Percentiles rank a stretch among this genome's conserved stretches.
phyloP scores from a whole-genome alignment of 495 filamentous ascomycete species.

The Penicillium samsonianum region DNA sequence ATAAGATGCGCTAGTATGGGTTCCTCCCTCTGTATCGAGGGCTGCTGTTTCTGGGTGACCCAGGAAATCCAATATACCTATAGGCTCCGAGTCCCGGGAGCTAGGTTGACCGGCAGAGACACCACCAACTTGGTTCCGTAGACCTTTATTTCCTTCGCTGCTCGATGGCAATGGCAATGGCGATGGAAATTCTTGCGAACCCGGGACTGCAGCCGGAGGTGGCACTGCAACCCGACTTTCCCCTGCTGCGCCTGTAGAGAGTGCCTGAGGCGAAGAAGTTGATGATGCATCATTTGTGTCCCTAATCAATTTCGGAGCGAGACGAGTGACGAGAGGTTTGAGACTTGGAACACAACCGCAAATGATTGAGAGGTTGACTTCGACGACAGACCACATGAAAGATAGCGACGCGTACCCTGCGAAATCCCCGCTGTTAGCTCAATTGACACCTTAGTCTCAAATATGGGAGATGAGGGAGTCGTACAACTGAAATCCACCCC shows the following conservation, averaged over 20 bases:
- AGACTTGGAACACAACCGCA: constrained; percentile 86
- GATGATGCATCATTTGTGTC: constrained; percentile 46
- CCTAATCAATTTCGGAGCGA: constrained; percentile 71
- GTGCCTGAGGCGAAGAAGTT: constrained; percentile 14
- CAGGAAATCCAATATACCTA: constrained; percentile 42
- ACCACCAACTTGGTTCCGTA: constrained; percentile 17
- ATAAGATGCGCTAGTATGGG: constrained; percentile 36
- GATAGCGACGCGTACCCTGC: constrained; percentile 75
- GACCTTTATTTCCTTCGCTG: constrained; percentile 21
- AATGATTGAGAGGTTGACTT: constrained; percentile 86
- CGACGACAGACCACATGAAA: constrained; percentile 91
- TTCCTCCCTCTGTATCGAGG: constrained; percentile 35
- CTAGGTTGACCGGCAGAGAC: constrained; percentile 12
- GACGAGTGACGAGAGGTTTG: constrained; percentile 77
- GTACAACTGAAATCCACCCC: constrained; percentile 58
- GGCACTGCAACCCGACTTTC: constrained; percentile 21
- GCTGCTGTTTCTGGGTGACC: constrained; percentile 25
- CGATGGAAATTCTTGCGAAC: constrained; percentile 3
- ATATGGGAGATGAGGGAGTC: constrained; percentile 2
- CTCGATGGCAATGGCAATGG: constrained; percentile 13
- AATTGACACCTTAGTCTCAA: background rate
- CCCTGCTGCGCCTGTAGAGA: constrained; percentile 13
- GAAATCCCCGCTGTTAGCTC: background rate
- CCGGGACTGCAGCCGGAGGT: constrained; percentile 10
- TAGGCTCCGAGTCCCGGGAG: constrained; percentile 17